Percentiles rank a stretch among this genome's conserved stretches.
Conservation (phyloP, 108 stramenopile genomes). For the Chaetoceros tenuissimus region DNA sequence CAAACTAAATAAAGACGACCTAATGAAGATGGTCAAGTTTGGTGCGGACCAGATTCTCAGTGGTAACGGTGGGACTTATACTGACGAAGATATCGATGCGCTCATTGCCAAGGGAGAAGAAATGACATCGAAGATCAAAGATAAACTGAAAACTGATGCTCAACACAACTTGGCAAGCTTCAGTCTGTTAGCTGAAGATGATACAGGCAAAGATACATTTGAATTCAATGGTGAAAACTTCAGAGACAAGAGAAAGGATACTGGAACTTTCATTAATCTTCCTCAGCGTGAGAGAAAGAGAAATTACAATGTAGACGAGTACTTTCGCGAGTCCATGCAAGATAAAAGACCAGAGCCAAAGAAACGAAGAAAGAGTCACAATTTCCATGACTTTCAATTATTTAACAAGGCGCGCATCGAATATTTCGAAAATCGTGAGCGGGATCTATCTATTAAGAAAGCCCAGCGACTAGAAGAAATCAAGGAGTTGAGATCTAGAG, state of each 20-base stretch:
- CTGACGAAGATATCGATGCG: slow-evolving; percentile 96
- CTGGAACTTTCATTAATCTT: slow-evolving; percentile 86
- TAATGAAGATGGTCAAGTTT: slow-evolving; percentile 98
- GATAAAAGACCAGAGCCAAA: slow-evolving; percentile 36
- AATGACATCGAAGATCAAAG: slow-evolving; percentile 77
- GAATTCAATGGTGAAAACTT: slow-evolving; percentile 90
- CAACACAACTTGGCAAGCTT: slow-evolving; percentile 94
- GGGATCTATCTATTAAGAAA: slow-evolving; percentile 53
- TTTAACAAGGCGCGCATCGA: slow-evolving; percentile 79
- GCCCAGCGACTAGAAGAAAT: slow-evolving; percentile 62
- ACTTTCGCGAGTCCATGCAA: slow-evolving; percentile 74
- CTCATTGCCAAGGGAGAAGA: slow-evolving; percentile 92
- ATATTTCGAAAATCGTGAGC: slow-evolving; percentile 66
- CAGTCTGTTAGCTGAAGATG: slow-evolving; percentile 78
- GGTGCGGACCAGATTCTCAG: slow-evolving; percentile 97
- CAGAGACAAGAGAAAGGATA: slow-evolving; percentile 49
- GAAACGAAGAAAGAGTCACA: slow-evolving; percentile 79
- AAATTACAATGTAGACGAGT: slow-evolving; percentile 93
- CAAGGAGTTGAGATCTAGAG: slow-evolving; percentile 49
- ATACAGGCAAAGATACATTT: slow-evolving; percentile 72
- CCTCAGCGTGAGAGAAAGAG: slow-evolving; percentile 96
- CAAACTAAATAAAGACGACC: slow-evolving; percentile 84
- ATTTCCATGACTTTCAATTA: slow-evolving; percentile 92
- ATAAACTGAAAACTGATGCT: slow-evolving; percentile 89
- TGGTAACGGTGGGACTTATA: slow-evolving; percentile 73